These are phyloP conservation scores for Pistacia vera DNA, from an alignment of 345 rosid species.

Conservation along the genomic window DNA sequence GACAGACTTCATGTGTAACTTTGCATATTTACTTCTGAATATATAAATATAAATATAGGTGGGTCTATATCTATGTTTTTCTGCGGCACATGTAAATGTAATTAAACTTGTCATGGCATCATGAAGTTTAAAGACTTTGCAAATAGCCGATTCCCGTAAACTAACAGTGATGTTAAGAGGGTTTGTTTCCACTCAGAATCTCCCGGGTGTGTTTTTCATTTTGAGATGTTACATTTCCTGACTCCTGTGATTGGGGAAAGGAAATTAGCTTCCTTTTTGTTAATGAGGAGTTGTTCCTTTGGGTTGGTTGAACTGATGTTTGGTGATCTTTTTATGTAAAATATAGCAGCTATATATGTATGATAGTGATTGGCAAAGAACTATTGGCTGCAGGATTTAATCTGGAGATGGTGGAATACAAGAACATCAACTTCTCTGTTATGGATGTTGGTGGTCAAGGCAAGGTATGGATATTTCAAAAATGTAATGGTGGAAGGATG, in stretches of 20 bases:
- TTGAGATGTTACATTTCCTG: background rate
- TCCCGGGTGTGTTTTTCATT: background rate
- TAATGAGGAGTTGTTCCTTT: background rate
- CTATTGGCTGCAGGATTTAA: slow-evolving; percentile 63
- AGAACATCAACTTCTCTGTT: slow-evolving; percentile 85
- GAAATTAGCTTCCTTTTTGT: background rate
- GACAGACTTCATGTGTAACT: background rate
- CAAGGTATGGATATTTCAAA: slow-evolving; percentile 53
- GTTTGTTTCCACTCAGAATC: too few relatives aligned
- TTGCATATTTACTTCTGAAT: background rate
- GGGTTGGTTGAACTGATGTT: background rate
- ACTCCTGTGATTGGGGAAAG: background rate
- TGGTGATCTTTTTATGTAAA: background rate
- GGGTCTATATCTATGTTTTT: background rate
- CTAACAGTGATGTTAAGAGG: background rate
- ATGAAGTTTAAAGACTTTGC: background rate
- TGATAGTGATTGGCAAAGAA: background rate
- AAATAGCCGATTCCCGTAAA: background rate
- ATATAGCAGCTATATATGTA: background rate
- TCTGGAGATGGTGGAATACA: slow-evolving; percentile 94
- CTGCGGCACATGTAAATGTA: background rate
- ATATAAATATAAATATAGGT: background rate
- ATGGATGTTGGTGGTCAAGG: slow-evolving; percentile 98
- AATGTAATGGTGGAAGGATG: background rate
- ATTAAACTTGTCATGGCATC: background rate